Base-by-base conservation (phyloP, 768 basidiomycete genomes). In the Leccinellum albellum region DNA sequence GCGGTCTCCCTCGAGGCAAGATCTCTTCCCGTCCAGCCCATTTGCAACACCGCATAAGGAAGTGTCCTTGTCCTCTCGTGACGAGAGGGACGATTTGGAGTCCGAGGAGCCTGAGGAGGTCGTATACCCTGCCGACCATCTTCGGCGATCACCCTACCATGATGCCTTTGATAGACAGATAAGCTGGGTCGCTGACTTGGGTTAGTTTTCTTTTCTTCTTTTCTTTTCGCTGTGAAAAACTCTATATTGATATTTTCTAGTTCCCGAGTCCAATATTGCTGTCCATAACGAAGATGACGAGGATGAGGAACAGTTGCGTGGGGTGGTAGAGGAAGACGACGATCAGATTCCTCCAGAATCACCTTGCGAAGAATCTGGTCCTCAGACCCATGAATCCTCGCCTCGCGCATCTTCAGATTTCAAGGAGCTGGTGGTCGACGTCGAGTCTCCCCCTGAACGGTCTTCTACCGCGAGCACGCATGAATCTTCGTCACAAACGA, bases 151-250 rank as follows among this genome's bases (percentile, higher is more conserved):
- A 14, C 77, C 79, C n/a, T 81, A 79, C 33, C 77, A 80, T 50
- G 76, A 73, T 50, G 77, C 71, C 29, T 82, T 55, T 53, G 69
- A 84, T 29, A 78, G 86, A 61, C 80, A 85, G 62, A 83, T 85
- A 46, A 92, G 89, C 64, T 92, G 89, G 89, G 76, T 89, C 35
- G 88, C 87, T 42, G 82, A 85, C 48, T 86, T 81, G 67, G 84
- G 89, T 89, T 64, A 63, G 82, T 65, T 28, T 31, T 59, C 51
- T 58, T 46, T 31, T 29, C 29, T 40, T n/a, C 58, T 59, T 50
- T 58, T 46, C 32, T 29, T 32, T 40, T n/a, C 58, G 50, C 44
- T 33, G 32, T 53, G 48, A 63, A 60, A 46, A 21, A 10, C 28
- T n/a, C 55, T 9, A 15, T 26, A 10, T 51, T 63, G 15, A 69